Base-by-base conservation (phyloP, 2,329 filamentous ascomycete genomes). In the Macrophomina phaseolina region DNA sequence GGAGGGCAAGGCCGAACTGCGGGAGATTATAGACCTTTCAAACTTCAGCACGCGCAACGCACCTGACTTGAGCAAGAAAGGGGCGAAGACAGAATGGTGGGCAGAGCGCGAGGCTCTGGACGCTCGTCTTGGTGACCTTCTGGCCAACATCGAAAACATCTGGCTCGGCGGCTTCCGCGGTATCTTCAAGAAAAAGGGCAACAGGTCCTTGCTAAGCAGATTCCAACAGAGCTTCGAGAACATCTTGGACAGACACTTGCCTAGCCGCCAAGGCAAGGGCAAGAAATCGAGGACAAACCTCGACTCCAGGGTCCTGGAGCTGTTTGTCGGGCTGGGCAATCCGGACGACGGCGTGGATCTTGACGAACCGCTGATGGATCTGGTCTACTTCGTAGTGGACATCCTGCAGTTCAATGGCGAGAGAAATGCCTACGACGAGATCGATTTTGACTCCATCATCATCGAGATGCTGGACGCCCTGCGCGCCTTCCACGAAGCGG, bases 371-470 rank as follows among this genome's bases (percentile, higher is more conserved):
- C 81, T 99, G n/a, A 93, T 90, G 71, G 95, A 99, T 76, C 82
- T 99, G 34, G 86, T 99, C 3, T 98, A 97, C 80, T 98, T 98
- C 75, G 91, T 98, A 1, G 90, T 99, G 5, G 95, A 99, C 73
- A 94, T 98, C 62, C 84, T 99, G 2, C 95, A 98, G 76, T 98
- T 99, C 78, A 92, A 97, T 72, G 95, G 95, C 16, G 96, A 99
- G 80, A 87, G 89, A 56, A 99, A 98, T 75, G 95, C 96, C 0
- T 97, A 97, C 78, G 95, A 99, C 72, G 95, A 99, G 80, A 92
- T 99, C 69, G 94, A 98, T 78, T 97, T 98, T 75, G 95, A 99
- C 71, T 82, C 85, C 55, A 96, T 99, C 87, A 89, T 94, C 5
- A 85, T 98, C 46, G 93, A 97, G 72, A 92, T 92, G 0, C 86